phyloP scores from a whole-genome alignment of 257 asterid genomes.

The Datura wrightii region DNA sequence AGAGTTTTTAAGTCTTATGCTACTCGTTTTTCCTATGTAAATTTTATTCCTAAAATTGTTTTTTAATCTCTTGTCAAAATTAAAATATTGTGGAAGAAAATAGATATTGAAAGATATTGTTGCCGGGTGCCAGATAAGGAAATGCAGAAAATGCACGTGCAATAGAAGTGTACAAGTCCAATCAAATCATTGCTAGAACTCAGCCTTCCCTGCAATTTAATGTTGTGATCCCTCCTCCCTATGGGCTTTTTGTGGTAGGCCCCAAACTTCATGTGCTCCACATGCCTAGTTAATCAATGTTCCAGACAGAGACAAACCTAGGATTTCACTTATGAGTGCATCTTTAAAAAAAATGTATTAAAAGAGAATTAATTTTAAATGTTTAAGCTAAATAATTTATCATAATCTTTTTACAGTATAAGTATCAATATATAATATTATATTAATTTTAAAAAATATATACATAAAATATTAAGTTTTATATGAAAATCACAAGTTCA shows the following conservation, averaged over 20 bases:
- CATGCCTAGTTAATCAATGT: slow-evolving; percentile 15
- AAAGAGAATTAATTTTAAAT: too few relatives aligned
- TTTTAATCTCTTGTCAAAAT: background rate
- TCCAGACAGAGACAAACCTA: too few relatives aligned
- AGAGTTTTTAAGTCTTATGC: background rate
- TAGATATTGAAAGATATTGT: background rate
- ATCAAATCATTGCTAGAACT: slow-evolving; percentile 11
- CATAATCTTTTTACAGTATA: too few relatives aligned
- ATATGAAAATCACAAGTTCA: too few relatives aligned
- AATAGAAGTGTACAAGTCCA: background rate
- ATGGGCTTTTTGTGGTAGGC: slow-evolving; percentile 21
- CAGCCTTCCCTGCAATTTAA: background rate
- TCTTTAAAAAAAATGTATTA: too few relatives aligned
- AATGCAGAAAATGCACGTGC: background rate
- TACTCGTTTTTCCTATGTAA: background rate
- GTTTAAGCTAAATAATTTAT: too few relatives aligned
- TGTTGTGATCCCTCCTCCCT: background rate
- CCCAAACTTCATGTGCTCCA: background rate
- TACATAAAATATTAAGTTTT: too few relatives aligned
- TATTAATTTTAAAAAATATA: too few relatives aligned
- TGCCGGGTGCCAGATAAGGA: background rate
- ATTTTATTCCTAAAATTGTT: background rate
- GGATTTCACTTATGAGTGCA: too few relatives aligned
- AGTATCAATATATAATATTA: too few relatives aligned
- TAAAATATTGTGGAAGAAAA: background rate